phyloP scores from a whole-genome alignment of 2,329 filamentous ascomycete genomes.

The Magnaporthiopsis incrustans region DNA sequence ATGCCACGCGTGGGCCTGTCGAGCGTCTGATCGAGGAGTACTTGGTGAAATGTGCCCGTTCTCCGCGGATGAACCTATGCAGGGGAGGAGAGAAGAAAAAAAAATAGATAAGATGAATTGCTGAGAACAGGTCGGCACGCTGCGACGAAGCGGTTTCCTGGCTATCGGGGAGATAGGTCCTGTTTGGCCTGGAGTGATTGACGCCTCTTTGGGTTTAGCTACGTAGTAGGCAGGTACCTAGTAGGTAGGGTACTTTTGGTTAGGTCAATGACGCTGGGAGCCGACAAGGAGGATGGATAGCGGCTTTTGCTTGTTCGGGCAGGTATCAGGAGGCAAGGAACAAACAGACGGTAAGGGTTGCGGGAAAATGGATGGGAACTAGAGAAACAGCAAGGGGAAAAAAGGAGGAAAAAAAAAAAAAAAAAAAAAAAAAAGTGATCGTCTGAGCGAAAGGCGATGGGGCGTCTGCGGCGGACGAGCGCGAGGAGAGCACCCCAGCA shows the following conservation, averaged over 20 bases:
- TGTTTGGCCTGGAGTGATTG: neutral
- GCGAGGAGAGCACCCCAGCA: neutral
- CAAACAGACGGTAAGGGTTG: no score
- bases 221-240: neutral
- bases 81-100: neutral
- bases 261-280: neutral
- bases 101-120: neutral
- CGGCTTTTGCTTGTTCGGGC: neutral
- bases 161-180: neutral
- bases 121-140: neutral
- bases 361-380: no score
- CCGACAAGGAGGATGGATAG: neutral
- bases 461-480: neutral
- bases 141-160: neutral
- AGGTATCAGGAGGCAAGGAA: neutral
- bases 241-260: neutral
- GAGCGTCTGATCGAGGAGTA: neutral
- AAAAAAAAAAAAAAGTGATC: neutral
- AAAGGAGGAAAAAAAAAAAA: neutral
- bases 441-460: conserved; percentile 1
- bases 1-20: neutral
- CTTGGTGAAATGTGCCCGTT: neutral
- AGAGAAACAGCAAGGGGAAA: neutral
- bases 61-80: neutral
- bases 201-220: neutral